Conservation (phyloP, 2,329 filamentous ascomycete species). For the Epicoccum nigrum region DNA sequence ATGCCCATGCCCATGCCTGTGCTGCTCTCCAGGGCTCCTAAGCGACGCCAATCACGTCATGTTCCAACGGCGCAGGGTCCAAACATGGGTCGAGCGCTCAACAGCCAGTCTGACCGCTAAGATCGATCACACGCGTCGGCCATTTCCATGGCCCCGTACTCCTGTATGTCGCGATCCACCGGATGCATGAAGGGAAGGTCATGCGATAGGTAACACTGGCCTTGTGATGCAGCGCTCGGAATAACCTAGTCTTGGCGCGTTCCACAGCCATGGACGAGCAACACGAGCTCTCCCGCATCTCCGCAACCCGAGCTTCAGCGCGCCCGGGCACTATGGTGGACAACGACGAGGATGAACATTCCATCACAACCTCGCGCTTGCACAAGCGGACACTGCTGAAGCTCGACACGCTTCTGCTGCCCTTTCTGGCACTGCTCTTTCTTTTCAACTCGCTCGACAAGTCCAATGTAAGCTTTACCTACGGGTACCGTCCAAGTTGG, state of each 20-base stretch:
- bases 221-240: slow-evolving; percentile 7
- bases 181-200: slow-evolving; percentile 6
- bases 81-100: background rate
- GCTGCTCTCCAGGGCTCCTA: too few relatives aligned
- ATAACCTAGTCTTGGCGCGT: slow-evolving; percentile 1
- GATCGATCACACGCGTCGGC: background rate
- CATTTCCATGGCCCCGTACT: background rate
- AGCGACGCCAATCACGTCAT: slow-evolving; percentile 10
- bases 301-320: background rate
- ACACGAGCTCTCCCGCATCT: slow-evolving; percentile 10
- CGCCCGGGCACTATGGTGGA: slow-evolving; percentile 11
- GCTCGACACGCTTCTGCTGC: slow-evolving; percentile 58
- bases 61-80: slow-evolving; percentile 2
- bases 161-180: background rate
- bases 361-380: slow-evolving; percentile 18
- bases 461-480: slow-evolving; percentile 47
- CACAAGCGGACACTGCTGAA: slow-evolving; percentile 53
- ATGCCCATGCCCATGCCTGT: too few relatives aligned
- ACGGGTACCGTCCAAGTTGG: background rate
- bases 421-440: slow-evolving; percentile 59
- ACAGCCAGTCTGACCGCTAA: background rate
- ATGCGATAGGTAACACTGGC: slow-evolving; percentile 5
- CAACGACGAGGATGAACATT: slow-evolving; percentile 5
- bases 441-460: slow-evolving; percentile 61
- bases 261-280: slow-evolving; percentile 4